A percentile compares a stretch with the other conserved stretches of the same genome.
Evolutionary conservation across 176 grass and related monocot genomes (phyloP).

Genomic region (Thinopyrum elongatum): DNA sequence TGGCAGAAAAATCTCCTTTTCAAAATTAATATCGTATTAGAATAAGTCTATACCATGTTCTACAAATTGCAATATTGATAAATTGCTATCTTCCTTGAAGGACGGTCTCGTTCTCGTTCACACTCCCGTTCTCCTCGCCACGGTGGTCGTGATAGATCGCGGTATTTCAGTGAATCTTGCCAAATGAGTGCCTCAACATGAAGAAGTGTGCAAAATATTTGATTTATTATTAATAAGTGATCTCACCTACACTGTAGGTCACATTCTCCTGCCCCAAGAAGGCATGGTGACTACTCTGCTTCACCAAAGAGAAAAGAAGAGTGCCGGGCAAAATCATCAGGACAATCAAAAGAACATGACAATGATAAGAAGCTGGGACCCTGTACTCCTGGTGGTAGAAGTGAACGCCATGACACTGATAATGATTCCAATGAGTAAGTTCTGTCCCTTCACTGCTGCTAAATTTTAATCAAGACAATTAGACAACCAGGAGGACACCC

Average conservation of each 20-base stretch:
- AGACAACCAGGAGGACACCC: background rate
- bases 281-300: constrained; percentile 46
- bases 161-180: constrained; percentile 33
- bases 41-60: background rate
- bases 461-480: background rate
- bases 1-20: constrained; percentile 4
- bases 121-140: constrained; percentile 57
- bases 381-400: constrained; percentile 41
- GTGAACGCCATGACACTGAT: constrained; percentile 27
- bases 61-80: background rate
- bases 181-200: background rate
- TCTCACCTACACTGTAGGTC: constrained; percentile 32
- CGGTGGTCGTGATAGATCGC: constrained; percentile 49
- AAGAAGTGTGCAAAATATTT: background rate
- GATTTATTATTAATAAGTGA: background rate
- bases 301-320: constrained; percentile 61
- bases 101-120: constrained; percentile 55
- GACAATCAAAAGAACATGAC: constrained; percentile 36
- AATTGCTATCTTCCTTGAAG: constrained; percentile 31
- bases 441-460: background rate
- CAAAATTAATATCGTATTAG: background rate
- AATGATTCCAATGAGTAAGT: constrained; percentile 57
- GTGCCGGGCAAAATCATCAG: constrained; percentile 26
- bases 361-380: constrained; percentile 32
- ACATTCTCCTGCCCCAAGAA: constrained; percentile 71